Conservation (phyloP, 345 rosid species). For the Eucalyptus globulus region DNA sequence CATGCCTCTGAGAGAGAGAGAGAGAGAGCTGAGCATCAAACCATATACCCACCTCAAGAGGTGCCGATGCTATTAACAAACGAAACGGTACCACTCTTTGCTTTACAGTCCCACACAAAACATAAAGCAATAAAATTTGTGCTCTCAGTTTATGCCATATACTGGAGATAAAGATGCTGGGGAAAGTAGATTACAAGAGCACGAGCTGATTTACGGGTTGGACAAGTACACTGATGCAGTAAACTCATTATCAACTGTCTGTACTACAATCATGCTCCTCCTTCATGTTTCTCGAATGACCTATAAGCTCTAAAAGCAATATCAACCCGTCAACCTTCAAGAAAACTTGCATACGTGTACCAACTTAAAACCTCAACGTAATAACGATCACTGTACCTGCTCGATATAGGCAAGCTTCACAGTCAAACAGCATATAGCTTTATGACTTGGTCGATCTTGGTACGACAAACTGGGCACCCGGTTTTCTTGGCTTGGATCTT, state of each 20-base stretch:
- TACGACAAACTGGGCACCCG: conserved; percentile 95
- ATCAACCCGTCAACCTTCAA: neutral
- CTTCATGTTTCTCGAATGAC: neutral
- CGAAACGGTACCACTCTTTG: neutral
- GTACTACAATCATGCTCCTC: neutral
- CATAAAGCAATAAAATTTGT: neutral
- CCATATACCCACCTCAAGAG: neutral
- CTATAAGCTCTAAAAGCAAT: neutral
- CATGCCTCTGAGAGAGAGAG: neutral
- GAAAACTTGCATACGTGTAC: neutral
- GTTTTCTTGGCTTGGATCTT: conserved; percentile 78
- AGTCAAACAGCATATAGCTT: conserved; percentile 66
- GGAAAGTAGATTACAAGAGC: neutral
- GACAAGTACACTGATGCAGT: neutral
- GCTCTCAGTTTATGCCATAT: neutral
- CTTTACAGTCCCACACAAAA: neutral
- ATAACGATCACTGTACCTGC: neutral
- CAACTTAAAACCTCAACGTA: neutral
- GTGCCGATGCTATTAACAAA: neutral
- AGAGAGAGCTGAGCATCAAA: neutral
- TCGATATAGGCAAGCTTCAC: neutral
- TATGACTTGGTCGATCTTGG: conserved; percentile 73
- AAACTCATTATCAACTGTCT: neutral
- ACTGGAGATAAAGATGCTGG: neutral
- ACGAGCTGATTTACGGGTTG: neutral